A percentile compares a stretch with the other conserved stretches of the same genome.
These are phyloP conservation scores for Linnemannia hyalina DNA, from an alignment of 192 early-diverging fungal species.

Conservation along the genomic window DNA sequence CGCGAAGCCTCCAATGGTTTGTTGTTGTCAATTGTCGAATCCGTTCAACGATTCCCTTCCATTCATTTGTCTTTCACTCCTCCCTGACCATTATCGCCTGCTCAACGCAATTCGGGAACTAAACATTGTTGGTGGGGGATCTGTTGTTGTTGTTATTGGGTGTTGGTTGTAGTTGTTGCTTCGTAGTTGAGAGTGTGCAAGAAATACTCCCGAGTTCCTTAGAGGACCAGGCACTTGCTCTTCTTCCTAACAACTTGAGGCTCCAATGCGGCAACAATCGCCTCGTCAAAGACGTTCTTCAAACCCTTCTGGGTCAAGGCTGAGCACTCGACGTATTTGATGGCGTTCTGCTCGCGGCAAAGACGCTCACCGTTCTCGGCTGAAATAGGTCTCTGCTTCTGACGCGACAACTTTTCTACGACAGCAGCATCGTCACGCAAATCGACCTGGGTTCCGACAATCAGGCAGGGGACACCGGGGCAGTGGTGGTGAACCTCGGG, in stretches of 20 bases:
- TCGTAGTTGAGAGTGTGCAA: not conserved
- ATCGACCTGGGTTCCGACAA: slow-evolving; percentile 94
- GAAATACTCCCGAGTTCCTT: slow-evolving; percentile 25
- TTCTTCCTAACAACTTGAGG: slow-evolving; percentile 86
- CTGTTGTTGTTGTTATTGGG: not conserved
- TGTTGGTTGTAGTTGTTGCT: not conserved
- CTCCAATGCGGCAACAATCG: slow-evolving; percentile 95
- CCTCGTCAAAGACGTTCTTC: slow-evolving; percentile 98
- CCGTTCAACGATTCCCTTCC: not conserved
- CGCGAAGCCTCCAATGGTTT: not conserved
- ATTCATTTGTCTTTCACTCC: not conserved
- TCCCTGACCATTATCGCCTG: not conserved
- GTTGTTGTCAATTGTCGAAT: not conserved
- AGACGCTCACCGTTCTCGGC: slow-evolving; percentile 86
- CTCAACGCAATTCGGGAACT: not conserved
- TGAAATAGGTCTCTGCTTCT: slow-evolving; percentile 87
- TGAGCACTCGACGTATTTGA: slow-evolving; percentile 95
- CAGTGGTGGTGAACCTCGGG: slow-evolving; percentile 97
- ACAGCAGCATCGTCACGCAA: slow-evolving; percentile 86
- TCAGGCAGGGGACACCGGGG: slow-evolving; percentile 94
- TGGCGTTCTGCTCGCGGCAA: slow-evolving; percentile 85
- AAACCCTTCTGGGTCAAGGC: slow-evolving; percentile 93
- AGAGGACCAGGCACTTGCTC: slow-evolving; percentile 86
- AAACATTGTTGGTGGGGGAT: not conserved
- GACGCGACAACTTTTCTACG: slow-evolving; percentile 83